Evolutionary conservation across 2,329 filamentous ascomycete species (phyloP), one percentile per base, ranked within the genome.

Genomic region (Claviceps cyperi): DNA sequence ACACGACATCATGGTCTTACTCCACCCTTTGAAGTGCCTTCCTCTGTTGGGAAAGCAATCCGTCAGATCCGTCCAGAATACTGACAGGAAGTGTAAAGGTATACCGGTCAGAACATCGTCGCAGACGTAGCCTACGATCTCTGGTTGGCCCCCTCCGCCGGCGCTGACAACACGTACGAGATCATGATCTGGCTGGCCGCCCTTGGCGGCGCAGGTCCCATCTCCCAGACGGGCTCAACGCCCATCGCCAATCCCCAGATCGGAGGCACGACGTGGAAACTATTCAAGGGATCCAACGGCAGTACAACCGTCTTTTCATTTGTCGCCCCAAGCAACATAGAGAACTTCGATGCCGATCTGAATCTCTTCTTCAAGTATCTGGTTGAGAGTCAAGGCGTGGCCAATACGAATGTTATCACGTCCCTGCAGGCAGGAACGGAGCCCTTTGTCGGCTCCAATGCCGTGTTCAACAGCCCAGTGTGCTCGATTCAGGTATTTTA

Each of bases 161-260:
- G 71, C 1, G 62, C 61, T 45, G 59, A 51, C 5, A 58, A 72
- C 28, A 66, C 77, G 57, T 80, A 79, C 60, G 80, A 83, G 64
- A 71, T 83, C 61, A 83, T 83, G 80, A 69, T 83, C 57, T 83
- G 80, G 80, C 67, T 81, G 44, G 73, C 68, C 1, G 70, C 72
- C 2, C 66, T 77, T 45, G 79, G 78, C 32, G 77, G 76, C 49
- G 77, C 77, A 1, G 74, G 75, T 0, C 78, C 79, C 38, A 81
- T 81, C 36, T 47, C 45, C 2, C 5, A 39, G 17, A 39, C 35
- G 22, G 57, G 78, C 32, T 4, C 14, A 15, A 46, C 43, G 14
- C 45, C 45, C 19, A 22, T 47, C 15, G 17, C 45, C 19, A 24
- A 14, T 19, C 13, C 21, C 21, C 13, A 17, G 6, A 39, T 47